Percentiles rank a stretch among this genome's conserved stretches.
Conservation (phyloP, 768 basidiomycete genomes). For the Dioszegia aurantiaca region DNA sequence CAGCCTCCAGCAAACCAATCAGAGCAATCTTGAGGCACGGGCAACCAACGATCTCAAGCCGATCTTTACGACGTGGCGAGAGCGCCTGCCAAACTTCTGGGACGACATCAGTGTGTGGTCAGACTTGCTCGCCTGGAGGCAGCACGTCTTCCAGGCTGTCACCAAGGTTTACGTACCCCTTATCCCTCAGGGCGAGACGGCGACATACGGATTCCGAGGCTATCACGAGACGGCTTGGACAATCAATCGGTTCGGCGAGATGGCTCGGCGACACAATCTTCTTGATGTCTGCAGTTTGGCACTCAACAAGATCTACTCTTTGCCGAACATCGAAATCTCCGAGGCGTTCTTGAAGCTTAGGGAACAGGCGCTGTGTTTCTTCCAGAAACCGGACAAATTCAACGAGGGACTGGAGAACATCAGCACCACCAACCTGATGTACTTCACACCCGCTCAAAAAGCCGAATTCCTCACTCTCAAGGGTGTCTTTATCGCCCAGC, state of each 20-base stretch:
- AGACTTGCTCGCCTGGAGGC: slow-evolving; percentile 97
- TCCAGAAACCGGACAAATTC: slow-evolving; percentile 89
- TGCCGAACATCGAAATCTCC: slow-evolving; percentile 99
- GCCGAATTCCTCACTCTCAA: slow-evolving; percentile 98
- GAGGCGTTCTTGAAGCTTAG: slow-evolving; percentile 98
- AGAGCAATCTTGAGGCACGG: slow-evolving; percentile 86
- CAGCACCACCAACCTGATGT: slow-evolving; percentile 98
- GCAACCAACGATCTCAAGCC: slow-evolving; percentile 85
- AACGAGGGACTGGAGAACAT: slow-evolving; percentile 95
- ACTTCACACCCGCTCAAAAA: slow-evolving; percentile 90
- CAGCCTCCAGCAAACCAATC: slow-evolving; percentile 78
- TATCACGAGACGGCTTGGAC: slow-evolving; percentile 99
- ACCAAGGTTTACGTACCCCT: slow-evolving; percentile 94
- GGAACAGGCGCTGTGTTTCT: slow-evolving; percentile 97
- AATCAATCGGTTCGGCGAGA: slow-evolving; percentile 98
- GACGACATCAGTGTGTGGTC: slow-evolving; percentile 99
- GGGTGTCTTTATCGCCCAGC: slow-evolving; percentile 93
- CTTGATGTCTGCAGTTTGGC: slow-evolving; percentile 93
- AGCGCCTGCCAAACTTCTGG: slow-evolving; percentile 87
- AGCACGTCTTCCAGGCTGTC: slow-evolving; percentile 96
- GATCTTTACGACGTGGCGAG: slow-evolving; percentile 95
- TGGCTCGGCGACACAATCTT: slow-evolving; percentile 93
- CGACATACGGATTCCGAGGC: slow-evolving; percentile 79
- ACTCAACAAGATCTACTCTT: slow-evolving; percentile 93
- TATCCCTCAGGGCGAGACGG: slow-evolving; percentile 59